Evolutionary conservation across 805 yeast species (phyloP), one percentile per base, ranked within the genome.

Genomic region (Tetrapisispora fleetii): DNA sequence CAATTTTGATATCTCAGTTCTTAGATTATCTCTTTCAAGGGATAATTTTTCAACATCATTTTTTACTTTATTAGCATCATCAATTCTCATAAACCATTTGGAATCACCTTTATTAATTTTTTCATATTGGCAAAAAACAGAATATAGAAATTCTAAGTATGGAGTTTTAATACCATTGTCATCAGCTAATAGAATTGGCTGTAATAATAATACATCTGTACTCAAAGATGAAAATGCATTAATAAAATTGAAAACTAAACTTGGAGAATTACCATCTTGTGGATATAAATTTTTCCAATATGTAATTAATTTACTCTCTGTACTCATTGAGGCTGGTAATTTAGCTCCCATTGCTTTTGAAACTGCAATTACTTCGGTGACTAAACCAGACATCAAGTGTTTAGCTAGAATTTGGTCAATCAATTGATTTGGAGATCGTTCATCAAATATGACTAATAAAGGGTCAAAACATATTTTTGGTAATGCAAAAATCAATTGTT

Each of bases 181-280:
- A 67, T 89, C 96, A n/a, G 93, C 95, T 49, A 89, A 71, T 48
- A 90, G 70, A 46, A 90, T 90, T 5, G 96, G 95, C 60, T 88
- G 95, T 52, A 90, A 74, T 47, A 90, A 69, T 40, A 88, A 70
- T 60, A 88, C 72, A 67, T 90, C 97, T 39, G 85, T 71, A 52
- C 83, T 79, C 51, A 86, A 64, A 40, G 63, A 57, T 3, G 77
- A 79, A 55, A 77, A 60, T 62, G 75, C 73, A 56, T 77, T 70
- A 60, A 68, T 76, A 58, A 79, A 86, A 58, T 83, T 81, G 64
- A 80, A 87, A 53, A 84, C 82, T 48, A 83, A 68, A 40, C 73
- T 67, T 39, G 89, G 85, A 79, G 71, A 52, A 74, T 74, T 38
- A 72, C 52, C 52, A 44, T 67, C 72, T 18, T 48, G 47, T 17